Conservation (phyloP, 441 rosid genomes). For the Bruguiera hainesii region DNA sequence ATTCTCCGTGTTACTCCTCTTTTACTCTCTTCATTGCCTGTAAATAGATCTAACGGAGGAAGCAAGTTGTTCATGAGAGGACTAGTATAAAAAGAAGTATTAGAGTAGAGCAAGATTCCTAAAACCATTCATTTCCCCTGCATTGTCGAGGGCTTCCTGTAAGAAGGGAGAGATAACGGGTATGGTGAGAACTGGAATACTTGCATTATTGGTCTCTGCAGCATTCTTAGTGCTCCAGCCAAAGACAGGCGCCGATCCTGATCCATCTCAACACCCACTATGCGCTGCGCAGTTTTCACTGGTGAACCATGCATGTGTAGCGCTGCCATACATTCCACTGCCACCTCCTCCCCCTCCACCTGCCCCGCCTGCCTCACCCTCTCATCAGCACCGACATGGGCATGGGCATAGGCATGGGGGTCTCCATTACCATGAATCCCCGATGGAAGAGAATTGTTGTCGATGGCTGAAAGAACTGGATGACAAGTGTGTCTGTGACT, state of each 20-base stretch:
- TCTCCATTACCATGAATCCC: conserved; percentile 6
- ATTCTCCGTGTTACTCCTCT: conserved; percentile 18
- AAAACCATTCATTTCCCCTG: background rate
- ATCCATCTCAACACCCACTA: conserved; percentile 42
- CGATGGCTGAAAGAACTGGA: conserved; percentile 54
- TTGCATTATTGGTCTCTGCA: conserved; percentile 5
- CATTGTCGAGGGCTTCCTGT: background rate
- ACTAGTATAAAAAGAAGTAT: conserved; percentile 19
- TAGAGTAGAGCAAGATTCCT: conserved; percentile 2
- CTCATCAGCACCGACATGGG: background rate
- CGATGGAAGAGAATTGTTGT: conserved; percentile 43
- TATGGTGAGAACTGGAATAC: conserved; percentile 32
- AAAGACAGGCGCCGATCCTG: conserved; percentile 6
- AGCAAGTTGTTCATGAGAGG: conserved; percentile 20
- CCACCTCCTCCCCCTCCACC: conserved; percentile 16
- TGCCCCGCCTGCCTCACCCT: background rate
- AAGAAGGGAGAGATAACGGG: background rate
- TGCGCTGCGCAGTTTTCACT: conserved; percentile 50
- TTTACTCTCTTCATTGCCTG: conserved; percentile 4
- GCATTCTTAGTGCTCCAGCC: conserved; percentile 10
- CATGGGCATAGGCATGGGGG: conserved; percentile 11
- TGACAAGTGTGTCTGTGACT: conserved; percentile 53
- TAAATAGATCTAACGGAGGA: conserved; percentile 5
- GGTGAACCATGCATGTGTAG: conserved; percentile 45
- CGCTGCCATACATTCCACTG: conserved; percentile 26